Base-by-base conservation (phyloP, 1,139 yeast genomes). In the Yamadazyma siamensis region DNA sequence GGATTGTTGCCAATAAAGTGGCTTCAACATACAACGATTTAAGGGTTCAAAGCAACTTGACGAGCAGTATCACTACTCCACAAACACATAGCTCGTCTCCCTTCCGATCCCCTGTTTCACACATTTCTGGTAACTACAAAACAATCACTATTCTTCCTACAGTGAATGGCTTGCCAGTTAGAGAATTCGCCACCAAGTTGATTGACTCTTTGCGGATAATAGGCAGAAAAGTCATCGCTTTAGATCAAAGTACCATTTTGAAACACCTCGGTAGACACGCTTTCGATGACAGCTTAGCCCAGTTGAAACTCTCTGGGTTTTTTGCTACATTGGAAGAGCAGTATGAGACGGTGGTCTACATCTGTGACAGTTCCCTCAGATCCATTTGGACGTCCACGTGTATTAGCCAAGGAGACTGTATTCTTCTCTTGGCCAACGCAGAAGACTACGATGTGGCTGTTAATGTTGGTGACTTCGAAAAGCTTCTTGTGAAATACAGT, bases 361-460 rank as follows among this genome's bases (percentile, higher is more conserved):
- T 91, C 14, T 91, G 94, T 22, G 97, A 91, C 48, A 80, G 96
- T 0, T 72, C 85, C 1, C 77, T 84, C 3, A 80, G 79, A 41
- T 85, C 96, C 0, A 73, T 80, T 19, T 91, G 98, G 98, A 87
- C 96, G 0, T 74, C 78, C 7, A 86, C 96, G 0, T 91, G 98
- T 55, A 83, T 91, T 28, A 77, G 94, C 5, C 97, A 89, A 55
- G 97, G 96, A 9, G 98, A 91, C 55, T 89, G 96, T 60, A 77
- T 86, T 15, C 54, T 83, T 20, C 56, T 84, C 10, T 52, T 83
- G 13, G 91, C 89, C 0, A 84, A 82, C 57, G 81, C 88, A 3
- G 71, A 65, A 16, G 66, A 77, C 34, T 80, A 83, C 3, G 61
- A 65, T 5, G 71, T 76, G 3, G 79, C 80, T 5, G 78, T 88